Evolutionary conservation across 1,284 basidiomycete genomes (phyloP).

Genomic region (Cryptococcus sp.): DNA sequence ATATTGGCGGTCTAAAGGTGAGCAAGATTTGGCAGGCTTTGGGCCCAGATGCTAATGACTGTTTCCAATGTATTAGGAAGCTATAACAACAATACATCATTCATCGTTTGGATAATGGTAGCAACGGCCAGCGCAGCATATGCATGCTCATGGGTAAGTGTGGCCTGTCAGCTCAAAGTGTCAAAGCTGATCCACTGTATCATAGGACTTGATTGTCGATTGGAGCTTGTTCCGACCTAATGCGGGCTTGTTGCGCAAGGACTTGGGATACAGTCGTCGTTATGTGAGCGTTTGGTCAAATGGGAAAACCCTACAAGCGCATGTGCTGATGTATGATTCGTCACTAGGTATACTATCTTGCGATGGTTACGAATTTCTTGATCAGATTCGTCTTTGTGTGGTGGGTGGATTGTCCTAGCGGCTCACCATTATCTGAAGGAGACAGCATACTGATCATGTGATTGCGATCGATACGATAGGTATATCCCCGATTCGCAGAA

Average conservation of each 20-base stretch:
- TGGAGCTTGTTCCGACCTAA: slow-evolving; percentile 66
- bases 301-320: neutral
- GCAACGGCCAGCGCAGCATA: slow-evolving; percentile 69
- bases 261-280: slow-evolving; percentile 67
- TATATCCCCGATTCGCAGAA: slow-evolving; percentile 66
- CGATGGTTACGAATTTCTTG: slow-evolving; percentile 64
- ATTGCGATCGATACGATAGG: slow-evolving; percentile 12
- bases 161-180: slow-evolving; percentile 38
- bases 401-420: slow-evolving; percentile 10
- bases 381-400: slow-evolving; percentile 80
- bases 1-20: slow-evolving; percentile 70
- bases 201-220: slow-evolving; percentile 61
- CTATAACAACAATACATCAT: slow-evolving; percentile 55
- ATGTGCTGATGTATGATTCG: slow-evolving; percentile 15
- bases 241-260: slow-evolving; percentile 69
- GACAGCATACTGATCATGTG: neutral
- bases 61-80: slow-evolving; percentile 26
- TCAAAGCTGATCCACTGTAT: neutral
- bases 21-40: slow-evolving; percentile 19
- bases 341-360: slow-evolving; percentile 54
- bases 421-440: no score
- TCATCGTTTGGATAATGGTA: slow-evolving; percentile 66
- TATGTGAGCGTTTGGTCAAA: slow-evolving; percentile 15
- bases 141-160: slow-evolving; percentile 71
- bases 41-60: neutral